These are phyloP conservation scores for Pyracantha coccinea DNA, from an alignment of 331 rosid genomes.

Conservation along the genomic window DNA sequence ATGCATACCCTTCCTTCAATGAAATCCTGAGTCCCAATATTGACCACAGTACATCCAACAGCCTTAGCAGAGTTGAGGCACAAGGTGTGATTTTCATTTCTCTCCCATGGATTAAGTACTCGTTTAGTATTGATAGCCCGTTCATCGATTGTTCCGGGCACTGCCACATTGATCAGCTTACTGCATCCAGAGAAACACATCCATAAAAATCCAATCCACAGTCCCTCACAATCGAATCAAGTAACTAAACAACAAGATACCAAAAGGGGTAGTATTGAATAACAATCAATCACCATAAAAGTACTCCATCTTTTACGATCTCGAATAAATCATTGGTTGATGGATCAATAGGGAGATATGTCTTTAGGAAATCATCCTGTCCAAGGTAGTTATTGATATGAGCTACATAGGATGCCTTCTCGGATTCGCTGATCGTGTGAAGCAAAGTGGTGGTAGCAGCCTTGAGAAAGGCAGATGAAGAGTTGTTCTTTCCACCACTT, in stretches of 20 bases:
- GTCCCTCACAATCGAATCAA: constrained; percentile 1
- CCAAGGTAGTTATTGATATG: constrained; percentile 90
- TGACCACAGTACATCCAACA: constrained; percentile 95
- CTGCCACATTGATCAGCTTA: constrained; percentile 95
- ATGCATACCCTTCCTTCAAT: constrained; percentile 94
- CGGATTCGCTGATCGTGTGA: constrained; percentile 96
- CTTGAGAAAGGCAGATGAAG: constrained; percentile 85
- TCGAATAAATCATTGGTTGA: constrained; percentile 84
- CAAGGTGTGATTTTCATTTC: constrained; percentile 95
- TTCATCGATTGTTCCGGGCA: constrained; percentile 92
- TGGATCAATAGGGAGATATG: constrained; percentile 78
- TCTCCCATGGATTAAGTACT: constrained; percentile 98
- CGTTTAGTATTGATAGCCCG: constrained; percentile 83
- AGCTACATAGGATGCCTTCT: constrained; percentile 86
- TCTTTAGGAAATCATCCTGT: constrained; percentile 68
- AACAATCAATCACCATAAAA: constrained; percentile 57
- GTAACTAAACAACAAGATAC: not conserved
- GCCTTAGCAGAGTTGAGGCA: constrained; percentile 99
- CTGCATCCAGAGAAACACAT: constrained; percentile 41
- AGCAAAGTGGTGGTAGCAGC: constrained; percentile 95
- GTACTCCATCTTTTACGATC: constrained; percentile 89
- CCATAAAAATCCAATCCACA: not conserved
- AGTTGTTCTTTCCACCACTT: constrained; percentile 52
- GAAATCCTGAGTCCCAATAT: constrained; percentile 94
- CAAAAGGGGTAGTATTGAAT: not conserved